Base-by-base conservation (phyloP, 2,329 filamentous ascomycete species). In the Anisogramma anomala region DNA sequence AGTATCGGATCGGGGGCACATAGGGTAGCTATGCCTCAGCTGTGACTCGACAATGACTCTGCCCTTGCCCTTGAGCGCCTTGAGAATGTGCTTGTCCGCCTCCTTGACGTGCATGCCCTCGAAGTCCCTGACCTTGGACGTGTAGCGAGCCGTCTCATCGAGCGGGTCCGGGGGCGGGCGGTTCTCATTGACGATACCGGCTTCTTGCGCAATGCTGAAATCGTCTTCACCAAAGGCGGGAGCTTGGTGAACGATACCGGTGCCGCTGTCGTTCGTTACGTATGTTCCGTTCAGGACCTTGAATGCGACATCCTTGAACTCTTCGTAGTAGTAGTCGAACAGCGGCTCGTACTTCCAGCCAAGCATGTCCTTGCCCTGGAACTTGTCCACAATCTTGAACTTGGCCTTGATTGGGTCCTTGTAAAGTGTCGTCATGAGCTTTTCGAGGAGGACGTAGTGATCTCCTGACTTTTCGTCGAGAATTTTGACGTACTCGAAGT, bases 331-430 rank as follows among this genome's bases (percentile, higher is more conserved):
- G 64, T 94, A 95, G 56, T 83, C 74, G 61, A 95, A 96, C 1
- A 88, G 71, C 6, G 89, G 88, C 59, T 86, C 71, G 56, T 95
- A 96, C 58, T 79, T 82, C 84, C 85, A 93, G 28, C 84, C 86
- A 23, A 84, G 65, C 79, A 95, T 86, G 34, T 87, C 80, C 49
- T 78, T 82, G 36, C 89, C 89, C 63, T 79, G 83, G 51, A 93
- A 64, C 55, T 82, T 88, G 48, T 82, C 74, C 11, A 94, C 58
- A 38, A 91, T 70, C 67, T 85, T 86, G 65, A 79, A 94, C 58
- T 94, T 93, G 36, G 87, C 87, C 67, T 94, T 94, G 67, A 94
- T 95, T 6, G 83, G 83, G 51, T 94, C 86, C 61, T 95, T 95
- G 68, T 94, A 95, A 2, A 95, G 68, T 4, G 83, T 89, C 43